These are phyloP conservation scores for Geranium brycei DNA, from an alignment of 345 rosid species.

Conservation along the genomic window DNA sequence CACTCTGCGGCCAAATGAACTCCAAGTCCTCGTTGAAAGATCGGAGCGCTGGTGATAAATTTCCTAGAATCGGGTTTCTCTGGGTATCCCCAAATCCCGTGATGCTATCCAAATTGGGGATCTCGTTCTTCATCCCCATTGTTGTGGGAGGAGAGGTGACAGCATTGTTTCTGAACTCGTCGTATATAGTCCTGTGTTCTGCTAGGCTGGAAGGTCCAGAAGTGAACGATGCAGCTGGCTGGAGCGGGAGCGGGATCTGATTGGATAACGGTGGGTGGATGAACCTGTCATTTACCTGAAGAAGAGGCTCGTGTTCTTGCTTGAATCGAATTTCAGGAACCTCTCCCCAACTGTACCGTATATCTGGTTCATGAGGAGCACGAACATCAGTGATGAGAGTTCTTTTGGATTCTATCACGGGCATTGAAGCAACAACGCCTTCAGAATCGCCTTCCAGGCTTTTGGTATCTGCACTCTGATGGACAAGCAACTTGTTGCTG, in stretches of 20 bases:
- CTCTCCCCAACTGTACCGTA: constrained; percentile 36
- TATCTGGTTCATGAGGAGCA: constrained; percentile 23
- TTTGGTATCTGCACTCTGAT: constrained; percentile 19
- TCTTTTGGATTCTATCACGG: constrained; percentile 30
- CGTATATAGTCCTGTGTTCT: constrained; percentile 27
- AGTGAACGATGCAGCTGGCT: constrained; percentile 2
- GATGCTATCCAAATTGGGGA: constrained; percentile 22
- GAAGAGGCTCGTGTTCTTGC: constrained; percentile 22
- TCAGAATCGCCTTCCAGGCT: constrained; percentile 30
- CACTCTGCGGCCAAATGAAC: constrained; percentile 39
- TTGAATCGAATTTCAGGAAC: constrained; percentile 35
- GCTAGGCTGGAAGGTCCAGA: constrained; percentile 14
- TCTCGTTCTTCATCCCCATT: constrained; percentile 24
- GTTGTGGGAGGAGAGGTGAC: constrained; percentile 18
- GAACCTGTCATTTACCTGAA: constrained; percentile 32
- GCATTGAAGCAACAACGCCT: constrained; percentile 22
- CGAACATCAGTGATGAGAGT: constrained; percentile 24
- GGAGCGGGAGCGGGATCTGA: constrained; percentile 8
- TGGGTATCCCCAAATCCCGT: constrained; percentile 24
- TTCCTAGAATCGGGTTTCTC: constrained; percentile 26
- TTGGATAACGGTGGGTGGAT: constrained; percentile 28
- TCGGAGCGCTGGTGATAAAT: constrained; percentile 15
- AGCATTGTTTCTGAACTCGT: constrained; percentile 18
- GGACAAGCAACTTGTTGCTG: constrained; percentile 24
- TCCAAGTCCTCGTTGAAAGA: constrained; percentile 35